Base-by-base conservation (phyloP, 116 monocot genomes). In the Phalaenopsis hybrid region DNA sequence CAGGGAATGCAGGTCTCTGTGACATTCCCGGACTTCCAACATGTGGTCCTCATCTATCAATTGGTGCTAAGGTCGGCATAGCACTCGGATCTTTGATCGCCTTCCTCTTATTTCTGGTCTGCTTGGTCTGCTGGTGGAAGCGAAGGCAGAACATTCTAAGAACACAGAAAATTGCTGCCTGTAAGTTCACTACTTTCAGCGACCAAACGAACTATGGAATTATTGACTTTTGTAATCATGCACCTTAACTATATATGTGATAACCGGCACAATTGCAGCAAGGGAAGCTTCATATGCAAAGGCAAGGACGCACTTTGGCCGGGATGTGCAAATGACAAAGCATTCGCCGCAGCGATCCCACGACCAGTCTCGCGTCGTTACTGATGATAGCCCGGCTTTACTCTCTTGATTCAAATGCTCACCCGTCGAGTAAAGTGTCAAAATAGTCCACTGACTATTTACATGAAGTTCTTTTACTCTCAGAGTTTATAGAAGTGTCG, bases 241-340 rank as follows among this genome's bases (percentile, higher is more conserved):
- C 52, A 10, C 31, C 57, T 81, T 55, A 57, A 23, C 15, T 72
- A 6, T 46, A 15, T 80, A 23, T 68, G 48, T 70, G 21, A 8
- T 75, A 20, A 75, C n/a, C n/a, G 75, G 13, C 41, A 5, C 74
- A 55, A 1, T 78, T 83, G 80, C 89, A 98, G 98, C 92, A 25
- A 94, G 98, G 80, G 93, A 98, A 75, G 94, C 95, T 68, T 93
- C 98, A 25, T 98, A 98, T 90, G 98, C 98, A 5, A 95, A 94
- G 85, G 86, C 98, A 55, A 81, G 92, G 52, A 95, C 98, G 0
- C 79, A 97, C 17, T 89, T 83, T 41, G 81, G 78, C 4, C 82
- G 93, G 4, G 95, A 98, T 61, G 85, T 93, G 37, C 98, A 98
- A 82, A 89, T 95, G 95, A 67, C 82, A 5, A 96, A 83, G 77